Evolutionary conservation across 805 yeast species (phyloP), one percentile per base, ranked within the genome.

Genomic region (Barnettozyma siamensis): DNA sequence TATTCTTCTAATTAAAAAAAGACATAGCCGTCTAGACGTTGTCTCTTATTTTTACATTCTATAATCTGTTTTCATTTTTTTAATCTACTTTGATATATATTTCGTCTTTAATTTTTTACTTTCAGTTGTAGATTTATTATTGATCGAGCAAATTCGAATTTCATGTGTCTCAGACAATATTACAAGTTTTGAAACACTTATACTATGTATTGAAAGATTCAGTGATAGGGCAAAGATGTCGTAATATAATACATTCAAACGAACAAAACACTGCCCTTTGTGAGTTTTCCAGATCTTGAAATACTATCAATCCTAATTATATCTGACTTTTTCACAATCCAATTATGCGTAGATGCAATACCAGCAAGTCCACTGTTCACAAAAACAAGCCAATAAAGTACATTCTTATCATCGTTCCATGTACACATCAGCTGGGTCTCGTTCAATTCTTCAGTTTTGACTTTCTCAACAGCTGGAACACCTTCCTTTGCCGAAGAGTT

Each of bases 371-470:
- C 40, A 8, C 49, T 59, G 46, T 65, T 54, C 7, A 59, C 45
- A 42, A 48, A 65, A 2, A 66, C 45, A 11, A 62, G 17, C 58
- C 65, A 64, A 40, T 60, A 57, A 4, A 57, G 39, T 7, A 40
- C 51, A 7, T 43, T 39, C 3, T 31, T 44, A 21, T 50, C 42
- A 15, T 50, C 55, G 16, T 33, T 17, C 60, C 62, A 53, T 49
- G 59, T 53, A 16, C 49, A 37, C 16, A 57, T 33, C 2, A 57
- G 43, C 7, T 49, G 24, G 10, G 39, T 41, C 6, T 24, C 34
- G 3, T 33, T 37, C 9, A 46, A 15, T 15, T 41, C 42, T 3
- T 33, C 33, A 36, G 46, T 47, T 11, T 33, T 29, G 3, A 51
- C 32, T 10, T 19, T 29, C 10, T 18, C 31, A 1, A 50, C 29